Evolutionary conservation across 1,139 yeast genomes (phyloP), one percentile per base, ranked within the genome.

Genomic region (Kodamaea fungicola): DNA sequence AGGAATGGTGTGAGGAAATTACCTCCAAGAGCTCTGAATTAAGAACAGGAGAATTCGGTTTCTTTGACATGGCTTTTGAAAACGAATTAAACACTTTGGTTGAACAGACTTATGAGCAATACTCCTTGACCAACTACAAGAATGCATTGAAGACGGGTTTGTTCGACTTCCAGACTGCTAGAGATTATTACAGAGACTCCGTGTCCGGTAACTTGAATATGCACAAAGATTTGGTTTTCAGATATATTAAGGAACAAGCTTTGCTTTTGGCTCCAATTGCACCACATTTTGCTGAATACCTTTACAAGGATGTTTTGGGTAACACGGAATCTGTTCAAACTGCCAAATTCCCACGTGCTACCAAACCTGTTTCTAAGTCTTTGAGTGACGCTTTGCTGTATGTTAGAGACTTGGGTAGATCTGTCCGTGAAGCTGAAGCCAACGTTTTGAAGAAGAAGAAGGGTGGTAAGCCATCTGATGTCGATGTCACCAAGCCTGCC

Each of bases 141-240:
- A 78, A 79, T 43, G 98, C 96, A 12, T 78, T 92, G 61, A 90
- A 92, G 68, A 73, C 72, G 37, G 97, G 97, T 49, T 77, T 92
- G 52, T 94, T 92, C 54, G 98, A 94, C 61, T 85, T 82, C 75
- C 97, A 89, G 69, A 77, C 89, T 44, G 82, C 97, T 21, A 84
- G 98, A 68, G 99, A 94, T 66, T 89, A 84, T 68, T 92, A 92
- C 70, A 83, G 98, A 67, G 97, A 92, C 52, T 74, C 83, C 12
- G 77, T 83, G 37, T 61, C 76, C 33, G 65, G 67, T 12, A 71
- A 72, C 26, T 57, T 68, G 36, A 80, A 80, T 36, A 86, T 92
- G 96, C 96, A 88, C 68, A 78, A 72, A 54, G 95, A 86, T 50
- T 74, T 94, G 49, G 83, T 88, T 33, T 59, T 80, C 52, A 80